Conservation (phyloP, 192 early-diverging fungal species). For the Jimgerdemannia lactiflua region DNA sequence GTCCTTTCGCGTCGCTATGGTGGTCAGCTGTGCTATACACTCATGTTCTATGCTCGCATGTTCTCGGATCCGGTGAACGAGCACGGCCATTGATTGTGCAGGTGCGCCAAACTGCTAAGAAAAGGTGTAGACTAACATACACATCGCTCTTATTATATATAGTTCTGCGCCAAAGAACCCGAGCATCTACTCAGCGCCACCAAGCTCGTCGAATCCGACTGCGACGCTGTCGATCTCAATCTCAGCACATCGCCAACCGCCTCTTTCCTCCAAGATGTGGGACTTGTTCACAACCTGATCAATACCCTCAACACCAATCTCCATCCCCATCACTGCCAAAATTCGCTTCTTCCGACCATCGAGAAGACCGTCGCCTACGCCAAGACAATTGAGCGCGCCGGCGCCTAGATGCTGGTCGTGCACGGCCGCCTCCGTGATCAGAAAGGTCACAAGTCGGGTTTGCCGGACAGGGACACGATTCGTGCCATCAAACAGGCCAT, state of each 20-base stretch:
- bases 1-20: conserved; percentile 84
- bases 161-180: conserved; percentile 98
- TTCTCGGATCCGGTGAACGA: conserved; percentile 63
- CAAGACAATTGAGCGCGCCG: conserved; percentile 92
- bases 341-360: conserved; percentile 87
- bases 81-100: conserved; percentile 80
- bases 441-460: conserved; percentile 94
- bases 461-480: conserved; percentile 97
- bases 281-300: conserved; percentile 67
- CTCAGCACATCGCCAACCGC: conserved; percentile 94
- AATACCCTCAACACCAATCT: conserved; percentile 76
- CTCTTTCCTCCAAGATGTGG: conserved; percentile 94
- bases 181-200: conserved; percentile 80
- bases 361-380: conserved; percentile 93
- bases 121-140: no score
- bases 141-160: no score
- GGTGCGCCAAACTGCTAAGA: conserved; percentile 24
- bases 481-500: conserved; percentile 77
- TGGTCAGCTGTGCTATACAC: conserved; percentile 92
- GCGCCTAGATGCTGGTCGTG: conserved; percentile 89
- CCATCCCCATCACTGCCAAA: conserved; percentile 94
- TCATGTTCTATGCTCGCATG: conserved; percentile 93
- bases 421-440: conserved; percentile 94
- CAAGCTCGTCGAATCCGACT: conserved; percentile 71
- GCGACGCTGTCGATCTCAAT: conserved; percentile 95